phyloP scores from a whole-genome alignment of 1,139 yeast species.

The Suhomyces anneliseae region DNA sequence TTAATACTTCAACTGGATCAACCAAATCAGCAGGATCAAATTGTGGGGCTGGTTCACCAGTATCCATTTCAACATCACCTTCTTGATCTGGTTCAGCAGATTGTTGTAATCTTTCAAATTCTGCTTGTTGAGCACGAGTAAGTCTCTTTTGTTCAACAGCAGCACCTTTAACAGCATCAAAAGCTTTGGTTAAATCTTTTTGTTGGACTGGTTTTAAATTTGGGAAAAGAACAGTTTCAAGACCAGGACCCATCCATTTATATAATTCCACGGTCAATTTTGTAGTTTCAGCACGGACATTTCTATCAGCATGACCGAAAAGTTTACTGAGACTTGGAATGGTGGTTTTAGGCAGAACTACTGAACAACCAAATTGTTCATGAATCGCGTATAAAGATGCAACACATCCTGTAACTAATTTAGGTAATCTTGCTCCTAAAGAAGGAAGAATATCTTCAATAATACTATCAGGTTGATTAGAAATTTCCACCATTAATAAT shows the following conservation, averaged over 20 bases:
- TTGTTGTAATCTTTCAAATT: slow-evolving; percentile 16
- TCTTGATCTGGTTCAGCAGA: slow-evolving; percentile 34
- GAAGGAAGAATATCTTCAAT: slow-evolving; percentile 69
- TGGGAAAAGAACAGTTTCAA: slow-evolving; percentile 61
- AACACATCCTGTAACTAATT: slow-evolving; percentile 70
- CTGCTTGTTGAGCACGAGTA: slow-evolving; percentile 50
- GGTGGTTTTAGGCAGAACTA: slow-evolving; percentile 56
- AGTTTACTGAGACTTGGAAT: slow-evolving; percentile 63
- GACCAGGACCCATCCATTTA: slow-evolving; percentile 71
- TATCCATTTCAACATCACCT: slow-evolving; percentile 35
- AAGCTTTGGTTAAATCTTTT: slow-evolving; percentile 72
- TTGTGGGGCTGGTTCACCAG: slow-evolving; percentile 15
- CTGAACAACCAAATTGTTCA: slow-evolving; percentile 69
- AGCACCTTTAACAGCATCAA: slow-evolving; percentile 51
- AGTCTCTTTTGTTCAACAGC: slow-evolving; percentile 56
- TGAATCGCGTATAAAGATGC: slow-evolving; percentile 58
- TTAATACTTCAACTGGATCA: slow-evolving; percentile 57
- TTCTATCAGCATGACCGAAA: slow-evolving; percentile 84
- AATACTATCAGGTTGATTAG: slow-evolving; percentile 61
- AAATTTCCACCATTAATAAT: slow-evolving; percentile 59
- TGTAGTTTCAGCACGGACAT: slow-evolving; percentile 79
- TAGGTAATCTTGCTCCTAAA: slow-evolving; percentile 67
- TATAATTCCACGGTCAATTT: slow-evolving; percentile 68
- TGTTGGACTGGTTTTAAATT: slow-evolving; percentile 90
- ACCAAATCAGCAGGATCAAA: slow-evolving; percentile 41